Evolutionary conservation across 495 filamentous ascomycete species (phyloP), one percentile per base, ranked within the genome.

Genomic region (Mycothermus thermophilus): DNA sequence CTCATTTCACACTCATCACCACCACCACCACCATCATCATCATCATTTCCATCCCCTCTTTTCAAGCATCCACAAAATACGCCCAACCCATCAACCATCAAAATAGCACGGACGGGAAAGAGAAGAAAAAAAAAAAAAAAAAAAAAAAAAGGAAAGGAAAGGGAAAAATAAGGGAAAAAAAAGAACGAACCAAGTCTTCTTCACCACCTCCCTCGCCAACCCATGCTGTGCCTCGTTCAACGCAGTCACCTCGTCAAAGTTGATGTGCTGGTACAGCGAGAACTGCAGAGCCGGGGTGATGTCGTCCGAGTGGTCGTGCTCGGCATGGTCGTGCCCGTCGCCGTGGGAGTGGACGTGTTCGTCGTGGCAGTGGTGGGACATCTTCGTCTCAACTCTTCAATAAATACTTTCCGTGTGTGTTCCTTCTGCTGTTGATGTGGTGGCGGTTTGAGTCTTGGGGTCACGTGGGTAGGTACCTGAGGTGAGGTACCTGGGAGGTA

Each of bases 111-210:
- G n/a, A n/a, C n/a, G n/a, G n/a, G n/a, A n/a, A n/a, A n/a, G n/a
- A n/a, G n/a, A n/a, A n/a, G n/a, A n/a, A n/a, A n/a, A n/a, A n/a
- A n/a, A n/a, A n/a, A n/a, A n/a, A n/a, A n/a, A n/a, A n/a, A n/a
- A n/a, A n/a, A n/a, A n/a, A n/a, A n/a, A n/a, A n/a, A n/a, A n/a
- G n/a, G n/a, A n/a, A n/a, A n/a, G n/a, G n/a, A n/a, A n/a, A n/a
- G n/a, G n/a, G n/a, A n/a, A n/a, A n/a, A n/a, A n/a, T n/a, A n/a
- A n/a, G n/a, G n/a, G n/a, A n/a, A n/a, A n/a, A n/a, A n/a, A n/a
- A n/a, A n/a, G n/a, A n/a, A n/a, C n/a, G n/a, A n/a, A n/a, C 86
- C 86, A 96, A 28, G 83, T 80, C 60, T 97, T 97, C 56, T 81
- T 69, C n/a, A 87, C 69, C 32, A 95, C 71, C 1, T 70, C 75